These are phyloP conservation scores for Gautieria morchelliformis DNA, from an alignment of 768 basidiomycete genomes.

Conservation along the genomic window DNA sequence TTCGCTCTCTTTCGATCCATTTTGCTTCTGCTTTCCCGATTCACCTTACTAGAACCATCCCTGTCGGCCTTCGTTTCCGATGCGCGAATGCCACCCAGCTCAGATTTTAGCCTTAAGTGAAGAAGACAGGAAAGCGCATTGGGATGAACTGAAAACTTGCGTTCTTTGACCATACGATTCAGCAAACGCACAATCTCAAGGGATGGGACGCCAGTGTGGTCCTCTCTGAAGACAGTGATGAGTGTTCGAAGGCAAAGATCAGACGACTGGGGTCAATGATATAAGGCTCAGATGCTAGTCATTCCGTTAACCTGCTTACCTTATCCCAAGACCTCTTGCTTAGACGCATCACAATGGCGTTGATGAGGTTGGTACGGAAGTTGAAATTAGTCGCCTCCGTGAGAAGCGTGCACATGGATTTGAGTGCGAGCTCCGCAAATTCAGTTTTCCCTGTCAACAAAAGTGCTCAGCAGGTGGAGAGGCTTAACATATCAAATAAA, in stretches of 20 bases:
- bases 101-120: constrained; percentile 77
- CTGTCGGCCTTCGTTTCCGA: constrained; percentile 62
- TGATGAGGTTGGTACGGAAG: constrained; percentile 88
- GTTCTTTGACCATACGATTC: constrained; percentile 94
- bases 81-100: constrained; percentile 65
- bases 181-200: constrained; percentile 83
- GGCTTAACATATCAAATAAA: constrained; percentile 20
- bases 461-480: constrained; percentile 14
- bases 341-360: constrained; percentile 69
- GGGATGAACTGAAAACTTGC: constrained; percentile 81
- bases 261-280: constrained; percentile 47
- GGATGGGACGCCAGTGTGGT: constrained; percentile 71
- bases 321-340: constrained; percentile 86
- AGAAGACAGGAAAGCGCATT: constrained; percentile 79
- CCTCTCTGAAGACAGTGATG: constrained; percentile 73
- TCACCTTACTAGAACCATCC: constrained; percentile 25
- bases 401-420: constrained; percentile 81
- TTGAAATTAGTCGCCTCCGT: constrained; percentile 91
- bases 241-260: constrained; percentile 78
- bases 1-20: constrained; percentile 33
- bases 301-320: constrained; percentile 36
- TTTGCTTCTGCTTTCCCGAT: constrained; percentile 35
- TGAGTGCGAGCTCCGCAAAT: constrained; percentile 59
- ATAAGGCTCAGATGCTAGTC: not conserved
- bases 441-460: constrained; percentile 47